These are phyloP conservation scores for Trichoderma hamatum DNA, from an alignment of 2,329 filamentous ascomycete species.

Conservation along the genomic window DNA sequence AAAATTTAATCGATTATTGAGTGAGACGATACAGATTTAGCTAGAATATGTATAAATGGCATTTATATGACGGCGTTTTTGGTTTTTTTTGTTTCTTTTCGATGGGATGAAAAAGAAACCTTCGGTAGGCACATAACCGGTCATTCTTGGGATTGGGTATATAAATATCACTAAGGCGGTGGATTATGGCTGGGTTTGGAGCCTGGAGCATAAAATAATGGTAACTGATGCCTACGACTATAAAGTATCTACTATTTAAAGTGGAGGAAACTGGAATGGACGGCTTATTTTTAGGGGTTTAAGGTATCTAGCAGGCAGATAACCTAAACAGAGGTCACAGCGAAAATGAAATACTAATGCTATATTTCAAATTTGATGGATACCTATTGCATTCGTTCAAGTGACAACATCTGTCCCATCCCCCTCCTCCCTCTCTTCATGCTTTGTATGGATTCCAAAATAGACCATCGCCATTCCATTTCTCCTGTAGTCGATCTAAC, in stretches of 20 bases:
- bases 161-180: neutral
- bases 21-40: conserved; percentile 1
- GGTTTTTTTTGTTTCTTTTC: neutral
- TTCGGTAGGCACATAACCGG: neutral
- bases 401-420: neutral
- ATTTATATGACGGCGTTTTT: conserved; percentile 4
- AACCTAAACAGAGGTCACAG: neutral
- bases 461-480: conserved; percentile 34
- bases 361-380: neutral
- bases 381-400: neutral
- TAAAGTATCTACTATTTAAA: neutral
- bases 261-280: neutral
- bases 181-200: neutral
- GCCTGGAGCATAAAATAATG: neutral
- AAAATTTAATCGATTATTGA: conserved; percentile 41
- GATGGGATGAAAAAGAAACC: neutral
- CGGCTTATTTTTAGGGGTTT: neutral
- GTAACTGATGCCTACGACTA: neutral
- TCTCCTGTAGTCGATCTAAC: conserved; percentile 30
- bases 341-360: neutral
- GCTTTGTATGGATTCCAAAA: conserved; percentile 36
- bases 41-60: conserved; percentile 16
- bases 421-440: neutral
- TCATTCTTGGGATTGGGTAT: conserved; percentile 7
- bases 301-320: neutral